These are phyloP conservation scores for Ichthyophthirius multifiliis DNA, from an alignment of 169 alveolate species.

Conservation along the genomic window DNA sequence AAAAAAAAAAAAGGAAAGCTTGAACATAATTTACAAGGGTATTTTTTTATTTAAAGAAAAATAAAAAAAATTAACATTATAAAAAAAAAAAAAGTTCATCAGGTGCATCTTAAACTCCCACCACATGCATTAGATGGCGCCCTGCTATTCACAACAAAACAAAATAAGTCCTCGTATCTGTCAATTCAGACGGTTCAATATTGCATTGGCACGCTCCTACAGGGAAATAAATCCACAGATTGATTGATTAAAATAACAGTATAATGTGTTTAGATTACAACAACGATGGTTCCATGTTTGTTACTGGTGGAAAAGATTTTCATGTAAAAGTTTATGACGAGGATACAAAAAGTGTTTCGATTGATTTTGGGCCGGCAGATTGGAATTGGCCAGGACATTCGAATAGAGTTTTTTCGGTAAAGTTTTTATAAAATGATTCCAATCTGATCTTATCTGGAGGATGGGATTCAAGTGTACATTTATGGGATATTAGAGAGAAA, in stretches of 20 bases:
- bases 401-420: conserved; percentile 78
- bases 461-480: conserved; percentile 85
- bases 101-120: not conserved
- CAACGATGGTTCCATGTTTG: conserved; percentile 74
- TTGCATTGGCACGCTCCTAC: conserved; percentile 83
- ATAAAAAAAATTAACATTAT: not conserved
- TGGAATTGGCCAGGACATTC: conserved; percentile 79
- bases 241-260: conserved; percentile 64
- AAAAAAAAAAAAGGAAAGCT: conserved; percentile 32
- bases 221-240: conserved; percentile 66
- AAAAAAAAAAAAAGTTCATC: conserved; percentile 2
- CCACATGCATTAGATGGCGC: conserved; percentile 69
- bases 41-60: not conserved
- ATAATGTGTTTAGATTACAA: conserved; percentile 76
- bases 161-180: conserved; percentile 66
- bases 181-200: conserved; percentile 73
- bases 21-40: conserved; percentile 14
- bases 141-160: conserved; percentile 61
- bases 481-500: conserved; percentile 81
- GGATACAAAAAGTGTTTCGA: conserved; percentile 60
- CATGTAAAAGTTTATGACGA: conserved; percentile 81
- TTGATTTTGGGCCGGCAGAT: conserved; percentile 56
- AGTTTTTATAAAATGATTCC: conserved; percentile 65
- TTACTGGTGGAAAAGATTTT: conserved; percentile 84
- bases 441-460: conserved; percentile 82